A percentile compares a stretch with the other conserved stretches of the same genome.
These are phyloP conservation scores for Wickerhamomyces sydowiorum DNA, from an alignment of 805 yeast genomes.

Conservation along the genomic window DNA sequence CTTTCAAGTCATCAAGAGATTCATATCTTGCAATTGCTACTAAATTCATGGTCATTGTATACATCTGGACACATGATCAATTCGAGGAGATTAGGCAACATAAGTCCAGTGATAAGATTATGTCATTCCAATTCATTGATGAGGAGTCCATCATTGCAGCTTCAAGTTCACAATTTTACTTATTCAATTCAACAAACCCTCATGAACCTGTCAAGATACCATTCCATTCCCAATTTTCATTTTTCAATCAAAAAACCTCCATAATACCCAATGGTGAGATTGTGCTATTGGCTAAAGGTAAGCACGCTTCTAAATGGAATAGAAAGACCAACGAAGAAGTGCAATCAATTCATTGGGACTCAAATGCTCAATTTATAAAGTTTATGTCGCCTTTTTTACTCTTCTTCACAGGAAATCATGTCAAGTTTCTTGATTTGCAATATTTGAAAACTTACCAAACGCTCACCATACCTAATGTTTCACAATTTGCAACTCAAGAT, in stretches of 20 bases:
- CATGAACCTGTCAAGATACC: constrained; percentile 1
- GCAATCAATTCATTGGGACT: constrained; percentile 5
- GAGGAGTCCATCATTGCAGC: constrained; percentile 15
- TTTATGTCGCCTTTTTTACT: constrained; percentile 5
- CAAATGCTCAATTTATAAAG: constrained; percentile 1
- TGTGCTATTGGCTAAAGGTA: background rate
- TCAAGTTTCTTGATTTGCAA: constrained; percentile 34
- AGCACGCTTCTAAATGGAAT: background rate
- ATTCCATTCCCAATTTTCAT: constrained; percentile 1
- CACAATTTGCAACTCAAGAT: background rate
- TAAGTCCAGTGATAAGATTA: constrained; percentile 22
- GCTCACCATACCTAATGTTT: constrained; percentile 17
- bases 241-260: background rate
- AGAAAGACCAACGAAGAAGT: background rate
- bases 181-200: constrained; percentile 10
- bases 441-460: constrained; percentile 31
- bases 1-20: background rate
- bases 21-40: constrained; percentile 11
- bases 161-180: constrained; percentile 17
- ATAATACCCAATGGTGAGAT: background rate
- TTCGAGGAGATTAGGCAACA: constrained; percentile 21
- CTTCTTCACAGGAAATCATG: constrained; percentile 11
- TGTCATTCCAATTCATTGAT: constrained; percentile 17
- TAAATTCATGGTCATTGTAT: constrained; percentile 12
- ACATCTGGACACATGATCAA: constrained; percentile 23